Evolutionary conservation across 129 eudicot species (phyloP), one percentile per base, ranked within the genome.

Genomic region (Sambucus nigra): DNA sequence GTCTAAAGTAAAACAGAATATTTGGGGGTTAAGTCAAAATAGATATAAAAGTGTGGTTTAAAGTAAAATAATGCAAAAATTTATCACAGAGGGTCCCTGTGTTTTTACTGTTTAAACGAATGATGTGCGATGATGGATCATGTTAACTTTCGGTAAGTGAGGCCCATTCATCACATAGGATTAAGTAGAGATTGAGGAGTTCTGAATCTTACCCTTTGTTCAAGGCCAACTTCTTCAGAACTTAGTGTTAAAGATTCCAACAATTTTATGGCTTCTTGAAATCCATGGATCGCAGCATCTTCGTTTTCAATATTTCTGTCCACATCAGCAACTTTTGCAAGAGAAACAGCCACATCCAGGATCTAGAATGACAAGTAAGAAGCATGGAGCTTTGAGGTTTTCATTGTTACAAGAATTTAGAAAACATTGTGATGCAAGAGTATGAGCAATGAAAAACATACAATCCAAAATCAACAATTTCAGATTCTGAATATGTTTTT

Each of bases 281-380:
- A 86, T 41, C 84, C 91, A 69, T 73, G 63, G 11, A 69, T 53
- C 42, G 96, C 96, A 40, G 78, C 42, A 41, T 67, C 84, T 71
- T 82, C 94, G 16, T 83, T 76, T 5, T 71, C 82, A 60, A 92
- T 86, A 69, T 83, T 87, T 65, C 94, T 79, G 63, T 91, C 95
- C 28, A 86, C 87, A 41, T 91, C 99, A 53, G 99, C 95, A 66
- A 91, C 94, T 70, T 91, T 91, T 21, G 95, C 99, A 52, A 91
- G 83, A 50, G 99, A 91, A 51, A 80, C 76, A 41, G 94, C 99
- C 63, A 86, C 82, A 61, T 91, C 99, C 33, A 91, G 58, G 23
- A 69, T 70, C 99, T 91, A 75, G 27, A 60, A 60, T 44, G 55
- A 46, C 20, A 41, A 29, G 24, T 42, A 42, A 42, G 46, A 7